Evolutionary conservation across 108 stramenopile genomes (phyloP), one percentile per base, ranked within the genome.

Genomic region (Discostella pseudostelligera): DNA sequence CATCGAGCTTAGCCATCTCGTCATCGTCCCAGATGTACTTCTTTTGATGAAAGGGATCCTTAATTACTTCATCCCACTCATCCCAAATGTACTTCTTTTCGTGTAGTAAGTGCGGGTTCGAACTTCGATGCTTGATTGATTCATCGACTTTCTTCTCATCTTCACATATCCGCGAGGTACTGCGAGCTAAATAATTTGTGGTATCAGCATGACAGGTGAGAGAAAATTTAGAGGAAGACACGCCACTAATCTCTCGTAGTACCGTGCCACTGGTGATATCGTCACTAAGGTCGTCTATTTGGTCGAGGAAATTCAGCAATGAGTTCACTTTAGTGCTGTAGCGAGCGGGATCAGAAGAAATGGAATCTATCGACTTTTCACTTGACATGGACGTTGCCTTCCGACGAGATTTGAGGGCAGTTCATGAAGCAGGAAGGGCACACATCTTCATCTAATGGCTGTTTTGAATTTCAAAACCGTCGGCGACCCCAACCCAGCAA

Each of bases 41-140:
- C 37, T 70, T 70, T 11, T 35, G 35, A 1, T 5, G 40, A 19
- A 8, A 32, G 32, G 5, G 4, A 32, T 39, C 39, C 8, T 47
- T 12, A 17, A 36, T 14, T 14, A 42, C 56, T 45, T 62, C 61
- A 32, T 71, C 70, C 70, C 70, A 71, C 19, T 71, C 60, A 54
- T 71, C 70, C 70, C 70, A 71, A 7, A 71, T 56, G 21, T 62
- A 71, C 42, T 45, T 49, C 37, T 70, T 70, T 11, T 35, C 49
- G 4, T 14, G 40, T 10, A 8, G 9, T 53, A 39, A 0, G 4
- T 7, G 44, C 36, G 21, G 10, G 53, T 55, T 62, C 19, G 47
- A 42, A 21, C 20, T 25, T 36, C 0, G 19, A 12, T 28, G 46
- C 4, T 56, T 45, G 14, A 16, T 57, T 32, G 44, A 58, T 42